Percentiles rank a stretch among this genome's conserved stretches.
These are phyloP conservation scores for Stagonosporopsis cucurbitacearum DNA, from an alignment of 2,329 filamentous ascomycete species.

Conservation along the genomic window DNA sequence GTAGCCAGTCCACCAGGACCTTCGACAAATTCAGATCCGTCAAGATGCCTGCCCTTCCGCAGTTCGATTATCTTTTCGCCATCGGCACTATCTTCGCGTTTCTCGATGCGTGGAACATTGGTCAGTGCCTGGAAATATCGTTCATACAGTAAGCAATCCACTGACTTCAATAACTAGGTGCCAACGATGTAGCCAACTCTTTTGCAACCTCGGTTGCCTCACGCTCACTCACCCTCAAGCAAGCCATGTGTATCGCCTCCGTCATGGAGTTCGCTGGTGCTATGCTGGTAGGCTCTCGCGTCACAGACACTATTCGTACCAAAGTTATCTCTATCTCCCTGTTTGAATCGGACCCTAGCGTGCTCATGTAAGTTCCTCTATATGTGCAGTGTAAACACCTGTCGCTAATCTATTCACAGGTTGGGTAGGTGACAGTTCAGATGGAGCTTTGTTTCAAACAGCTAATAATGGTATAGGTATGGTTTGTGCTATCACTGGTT, in stretches of 20 bases:
- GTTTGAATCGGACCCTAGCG: slow-evolving; percentile 54
- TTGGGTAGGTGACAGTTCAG: background rate
- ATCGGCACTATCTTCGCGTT: slow-evolving; percentile 70
- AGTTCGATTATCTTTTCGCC: slow-evolving; percentile 69
- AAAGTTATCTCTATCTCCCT: slow-evolving; percentile 55
- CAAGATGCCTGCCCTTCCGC: slow-evolving; percentile 51
- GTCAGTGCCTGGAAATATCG: slow-evolving; percentile 34
- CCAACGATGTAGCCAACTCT: slow-evolving; percentile 60
- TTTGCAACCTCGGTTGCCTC: slow-evolving; percentile 58
- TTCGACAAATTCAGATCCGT: slow-evolving; percentile 13
- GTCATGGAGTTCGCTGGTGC: slow-evolving; percentile 56
- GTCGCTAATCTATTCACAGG: background rate
- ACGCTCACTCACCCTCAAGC: slow-evolving; percentile 56
- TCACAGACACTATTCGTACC: slow-evolving; percentile 57
- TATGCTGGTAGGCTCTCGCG: slow-evolving; percentile 49
- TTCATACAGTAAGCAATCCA: background rate
- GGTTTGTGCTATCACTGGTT: slow-evolving; percentile 61
- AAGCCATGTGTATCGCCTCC: slow-evolving; percentile 54
- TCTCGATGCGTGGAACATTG: slow-evolving; percentile 72
- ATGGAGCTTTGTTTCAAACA: background rate
- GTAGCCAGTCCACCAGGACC: slow-evolving; percentile 15
- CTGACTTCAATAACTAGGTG: slow-evolving; percentile 40
- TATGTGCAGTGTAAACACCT: background rate
- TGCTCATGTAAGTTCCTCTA: slow-evolving; percentile 50
- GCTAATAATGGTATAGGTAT: slow-evolving; percentile 51